Evolutionary conservation across 2,329 filamentous ascomycete species (phyloP).

Genomic region (Penicillium brevicompactum): DNA sequence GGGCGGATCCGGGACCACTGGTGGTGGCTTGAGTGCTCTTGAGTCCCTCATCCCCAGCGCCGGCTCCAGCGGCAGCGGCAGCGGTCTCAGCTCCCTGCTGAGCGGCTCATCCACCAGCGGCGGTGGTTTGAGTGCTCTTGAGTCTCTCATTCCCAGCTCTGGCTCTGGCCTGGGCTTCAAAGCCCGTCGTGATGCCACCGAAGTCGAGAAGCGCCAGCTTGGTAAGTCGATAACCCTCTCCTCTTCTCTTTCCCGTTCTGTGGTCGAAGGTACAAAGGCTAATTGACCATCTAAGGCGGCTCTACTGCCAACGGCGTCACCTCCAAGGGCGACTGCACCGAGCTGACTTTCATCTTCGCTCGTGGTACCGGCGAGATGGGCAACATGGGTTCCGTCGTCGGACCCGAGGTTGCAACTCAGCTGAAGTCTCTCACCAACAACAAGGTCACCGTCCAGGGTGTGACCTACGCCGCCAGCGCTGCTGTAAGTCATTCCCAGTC

Average conservation of each 20-base stretch:
- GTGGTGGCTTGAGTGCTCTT: constrained; percentile 12
- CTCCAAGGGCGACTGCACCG: constrained; percentile 42
- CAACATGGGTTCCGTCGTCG: constrained; percentile 47
- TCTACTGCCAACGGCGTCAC: constrained; percentile 43
- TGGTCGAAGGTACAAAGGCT: constrained; percentile 2
- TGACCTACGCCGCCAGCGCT: constrained; percentile 33
- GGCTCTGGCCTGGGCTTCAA: background rate
- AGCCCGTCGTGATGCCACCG: background rate
- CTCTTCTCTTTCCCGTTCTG: background rate
- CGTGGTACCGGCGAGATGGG: constrained; percentile 46
- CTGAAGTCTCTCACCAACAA: constrained; percentile 26
- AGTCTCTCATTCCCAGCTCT: background rate
- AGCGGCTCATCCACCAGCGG: constrained; percentile 1
- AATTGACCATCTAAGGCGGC: constrained; percentile 22
- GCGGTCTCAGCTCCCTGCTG: constrained; percentile 11
- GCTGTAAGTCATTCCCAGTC: constrained; percentile 14
- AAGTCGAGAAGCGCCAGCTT: background rate
- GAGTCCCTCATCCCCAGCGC: constrained; percentile 14
- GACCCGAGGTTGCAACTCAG: constrained; percentile 36
- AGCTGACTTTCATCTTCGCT: constrained; percentile 48
- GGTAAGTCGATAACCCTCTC: constrained; percentile 1
- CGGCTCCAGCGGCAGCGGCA: constrained; percentile 1
- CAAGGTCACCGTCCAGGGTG: constrained; percentile 36
- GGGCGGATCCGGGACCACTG: background rate
- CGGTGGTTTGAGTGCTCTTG: constrained; percentile 1